Percentiles rank a stretch among this genome's conserved stretches.
These are phyloP conservation scores for Acanthamoeba royreba DNA, from an alignment of 208 protist species.

Conservation along the genomic window DNA sequence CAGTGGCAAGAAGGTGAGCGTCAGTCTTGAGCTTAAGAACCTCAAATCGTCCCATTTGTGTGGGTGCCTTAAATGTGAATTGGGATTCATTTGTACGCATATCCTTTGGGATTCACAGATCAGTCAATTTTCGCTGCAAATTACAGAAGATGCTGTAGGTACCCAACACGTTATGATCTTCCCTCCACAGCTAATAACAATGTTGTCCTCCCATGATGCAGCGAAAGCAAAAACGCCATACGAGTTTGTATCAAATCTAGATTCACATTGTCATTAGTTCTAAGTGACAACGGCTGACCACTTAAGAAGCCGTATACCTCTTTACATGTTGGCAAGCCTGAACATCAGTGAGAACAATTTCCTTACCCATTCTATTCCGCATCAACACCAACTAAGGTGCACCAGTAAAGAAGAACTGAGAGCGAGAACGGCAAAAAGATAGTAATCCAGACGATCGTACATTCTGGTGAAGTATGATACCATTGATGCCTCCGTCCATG, in stretches of 20 bases:
- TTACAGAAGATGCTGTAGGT: neutral
- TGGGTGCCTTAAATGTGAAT: neutral
- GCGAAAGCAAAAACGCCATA: neutral
- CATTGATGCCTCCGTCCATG: neutral
- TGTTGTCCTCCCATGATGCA: neutral
- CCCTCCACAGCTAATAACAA: neutral
- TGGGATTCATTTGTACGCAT: neutral
- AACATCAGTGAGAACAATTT: neutral
- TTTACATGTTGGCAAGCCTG: neutral
- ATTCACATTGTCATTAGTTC: too few relatives aligned
- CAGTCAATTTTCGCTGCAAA: neutral
- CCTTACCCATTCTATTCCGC: neutral
- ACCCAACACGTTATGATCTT: neutral
- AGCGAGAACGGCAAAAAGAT: neutral
- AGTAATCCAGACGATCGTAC: neutral
- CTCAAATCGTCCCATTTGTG: neutral
- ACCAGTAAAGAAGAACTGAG: neutral
- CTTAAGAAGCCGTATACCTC: neutral
- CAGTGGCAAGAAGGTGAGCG: neutral
- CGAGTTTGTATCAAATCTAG: neutral
- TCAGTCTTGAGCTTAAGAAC: neutral
- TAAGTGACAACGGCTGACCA: neutral
- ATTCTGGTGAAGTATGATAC: neutral
- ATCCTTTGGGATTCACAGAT: neutral
- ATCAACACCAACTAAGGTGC: neutral